Base-by-base conservation (phyloP, 2,329 filamentous ascomycete species). In the Penicillium hordei region DNA sequence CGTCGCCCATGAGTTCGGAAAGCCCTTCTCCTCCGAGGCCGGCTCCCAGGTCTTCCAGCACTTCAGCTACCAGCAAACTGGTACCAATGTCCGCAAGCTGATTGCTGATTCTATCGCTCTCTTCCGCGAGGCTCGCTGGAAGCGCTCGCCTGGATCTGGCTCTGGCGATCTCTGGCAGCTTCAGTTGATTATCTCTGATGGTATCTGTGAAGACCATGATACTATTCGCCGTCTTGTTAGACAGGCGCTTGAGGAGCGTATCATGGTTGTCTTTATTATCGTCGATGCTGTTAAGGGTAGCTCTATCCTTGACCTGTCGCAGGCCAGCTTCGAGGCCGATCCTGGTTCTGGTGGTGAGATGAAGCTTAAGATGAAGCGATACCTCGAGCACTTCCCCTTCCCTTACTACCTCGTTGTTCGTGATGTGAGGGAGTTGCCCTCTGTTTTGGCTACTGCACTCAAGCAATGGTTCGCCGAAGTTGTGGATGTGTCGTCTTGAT, bases 241-340 rank as follows among this genome's bases (percentile, higher is more conserved):
- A 10, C 89, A 93, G 75, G 93, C 94, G 1, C 87, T 92, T 69
- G 93, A 97, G 74, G 91, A 97, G 76, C 83, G 92, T 17, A 95
- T 99, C 71, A 97, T 99, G 91, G 87, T 97, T 62, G 93, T 99
- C 6, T 99, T 99, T 74, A 91, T 99, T 67, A 89, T 99, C 68
- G 91, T 99, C 70, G 94, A 99, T 78, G 81, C 85, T 44, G 70
- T 80, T 23, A 76, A 76, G 57, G 75, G 75, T 25, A 79, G 73
- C 59, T 79, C 77, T 1, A 95, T 99, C 60, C 77, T 97, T 68
- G 92, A 97, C 72, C 82, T 97, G 68, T 91, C 92, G 73, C 89
- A 92, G 75, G 93, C 92, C 38, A 86, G 86, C 71, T 97, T 97
- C 70, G 84, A 89, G 62, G 84, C 83, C 58, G 87, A 90, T 69